A percentile compares a stretch with the other conserved stretches of the same genome.
phyloP scores from a whole-genome alignment of 2,329 filamentous ascomycete genomes.

The Penicillium sp. region DNA sequence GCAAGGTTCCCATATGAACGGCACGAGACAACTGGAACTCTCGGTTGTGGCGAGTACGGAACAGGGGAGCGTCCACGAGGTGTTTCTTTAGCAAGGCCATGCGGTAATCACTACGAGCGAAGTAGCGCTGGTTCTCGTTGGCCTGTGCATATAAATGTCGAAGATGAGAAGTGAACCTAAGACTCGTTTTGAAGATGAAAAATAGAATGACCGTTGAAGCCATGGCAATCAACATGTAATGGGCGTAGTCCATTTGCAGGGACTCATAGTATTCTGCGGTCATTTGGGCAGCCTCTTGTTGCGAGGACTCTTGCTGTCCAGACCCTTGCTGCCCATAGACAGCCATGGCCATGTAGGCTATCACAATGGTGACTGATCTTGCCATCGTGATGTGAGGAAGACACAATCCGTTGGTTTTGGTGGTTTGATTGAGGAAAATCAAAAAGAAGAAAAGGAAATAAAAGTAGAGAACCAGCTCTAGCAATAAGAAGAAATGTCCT shows the following conservation, averaged over 20 bases:
- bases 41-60: slow-evolving; percentile 41
- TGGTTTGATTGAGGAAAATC: neutral
- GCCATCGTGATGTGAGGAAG: neutral
- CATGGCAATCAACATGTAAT: slow-evolving; percentile 62
- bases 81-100: slow-evolving; percentile 68
- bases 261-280: neutral
- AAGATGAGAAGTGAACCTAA: slow-evolving; percentile 62
- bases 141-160: slow-evolving; percentile 71
- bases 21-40: slow-evolving; percentile 43
- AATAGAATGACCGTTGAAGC: slow-evolving; percentile 53
- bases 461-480: slow-evolving; percentile 10
- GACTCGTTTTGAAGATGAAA: slow-evolving; percentile 62
- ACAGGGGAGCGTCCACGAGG: slow-evolving; percentile 50
- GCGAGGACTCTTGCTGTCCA: neutral
- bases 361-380: neutral
- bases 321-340: slow-evolving; percentile 4
- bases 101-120: slow-evolving; percentile 53
- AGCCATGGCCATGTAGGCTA: slow-evolving; percentile 7
- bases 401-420: neutral
- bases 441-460: neutral
- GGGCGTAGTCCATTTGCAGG: slow-evolving; percentile 28
- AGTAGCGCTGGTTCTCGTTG: slow-evolving; percentile 78
- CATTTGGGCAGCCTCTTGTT: neutral
- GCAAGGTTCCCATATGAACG: slow-evolving; percentile 44
- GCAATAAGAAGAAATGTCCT: neutral